A percentile compares a stretch with the other conserved stretches of the same genome.
phyloP scores from a whole-genome alignment of 805 yeast species.

The Cyberlindnera maclurae region DNA sequence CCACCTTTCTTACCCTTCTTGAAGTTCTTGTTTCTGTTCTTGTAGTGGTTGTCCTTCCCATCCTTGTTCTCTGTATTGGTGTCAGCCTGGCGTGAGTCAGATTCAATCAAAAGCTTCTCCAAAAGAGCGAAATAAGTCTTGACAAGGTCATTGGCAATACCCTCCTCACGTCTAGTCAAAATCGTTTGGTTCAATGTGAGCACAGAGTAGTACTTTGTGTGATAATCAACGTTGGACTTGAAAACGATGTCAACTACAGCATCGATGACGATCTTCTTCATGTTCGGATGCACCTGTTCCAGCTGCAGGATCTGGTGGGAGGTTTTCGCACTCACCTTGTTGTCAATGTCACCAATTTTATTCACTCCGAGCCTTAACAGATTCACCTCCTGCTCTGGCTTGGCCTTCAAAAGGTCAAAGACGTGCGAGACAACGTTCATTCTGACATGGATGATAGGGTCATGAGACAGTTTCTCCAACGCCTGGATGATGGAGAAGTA shows the following conservation, averaged over 20 bases:
- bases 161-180: slow-evolving; percentile 66
- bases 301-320: slow-evolving; percentile 73
- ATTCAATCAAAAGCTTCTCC: slow-evolving; percentile 70
- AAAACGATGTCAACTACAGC: slow-evolving; percentile 76
- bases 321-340: slow-evolving; percentile 83
- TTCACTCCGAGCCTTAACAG: slow-evolving; percentile 83
- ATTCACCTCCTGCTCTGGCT: slow-evolving; percentile 96
- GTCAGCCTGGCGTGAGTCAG: slow-evolving; percentile 42
- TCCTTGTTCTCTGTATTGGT: slow-evolving; percentile 30
- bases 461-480: slow-evolving; percentile 79
- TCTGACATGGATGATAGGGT: slow-evolving; percentile 84
- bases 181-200: slow-evolving; percentile 91
- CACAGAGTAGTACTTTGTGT: slow-evolving; percentile 80
- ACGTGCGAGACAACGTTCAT: slow-evolving; percentile 68
- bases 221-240: slow-evolving; percentile 72
- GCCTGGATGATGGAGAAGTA: slow-evolving; percentile 72
- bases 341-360: slow-evolving; percentile 88
- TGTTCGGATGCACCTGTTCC: slow-evolving; percentile 91
- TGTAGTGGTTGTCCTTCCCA: slow-evolving; percentile 40
- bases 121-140: slow-evolving; percentile 82
- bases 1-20: slow-evolving; percentile 89
- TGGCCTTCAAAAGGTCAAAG: slow-evolving; percentile 70
- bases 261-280: slow-evolving; percentile 77
- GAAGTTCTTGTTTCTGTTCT: slow-evolving; percentile 65
- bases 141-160: slow-evolving; percentile 76